Base-by-base conservation (phyloP, 805 yeast species). In the Hanseniaspora thailandica region DNA sequence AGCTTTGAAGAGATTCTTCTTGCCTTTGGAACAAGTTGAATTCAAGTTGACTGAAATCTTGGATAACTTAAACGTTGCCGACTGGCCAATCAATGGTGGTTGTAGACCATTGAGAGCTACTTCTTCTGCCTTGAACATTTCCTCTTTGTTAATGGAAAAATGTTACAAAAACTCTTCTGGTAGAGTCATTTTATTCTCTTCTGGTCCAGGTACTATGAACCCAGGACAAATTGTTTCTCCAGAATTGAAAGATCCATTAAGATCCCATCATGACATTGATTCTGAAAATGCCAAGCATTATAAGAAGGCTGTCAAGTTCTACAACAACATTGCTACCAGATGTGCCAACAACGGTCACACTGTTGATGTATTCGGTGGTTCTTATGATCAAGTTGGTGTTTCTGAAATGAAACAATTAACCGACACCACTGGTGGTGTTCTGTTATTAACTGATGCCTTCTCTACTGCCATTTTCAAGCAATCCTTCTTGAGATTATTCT, bases 181-280 rank as follows among this genome's bases (percentile, higher is more conserved):
- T 15, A 81, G 97, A 66, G 76, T 93, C 60, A 81, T 87, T 73
- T 73, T 93, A 56, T 93, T 93, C 63, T 81, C 95, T 39, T 94
- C 90, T 52, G 99, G 98, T 57, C 95, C 96, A 47, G 82, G 96
- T 66, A 93, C 98, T 45, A 81, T 84, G 64, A 84, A 84, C 45
- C 97, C 99, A 12, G 99, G 99, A 61, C 72, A 86, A 66, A 87
- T 93, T 59, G 99, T 93, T 28, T 86, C 90, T 44, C 80, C 83
- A 23, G 93, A 88, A 67, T 76, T 93, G 66, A 85, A 86, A 66
- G 98, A 93, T 69, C 96, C 98, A 47, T 84, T 93, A 61, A 81
- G 99, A 73, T 93, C 98, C 8, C 99, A 93, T 70, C 86, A 85
- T 63, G 98, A 93, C 66, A 86, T 93, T 59, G 97, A 93, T 67